Evolutionary conservation across 495 filamentous ascomycete genomes (phyloP), one percentile per base, ranked within the genome.

Genomic region (Patellaria atrata): DNA sequence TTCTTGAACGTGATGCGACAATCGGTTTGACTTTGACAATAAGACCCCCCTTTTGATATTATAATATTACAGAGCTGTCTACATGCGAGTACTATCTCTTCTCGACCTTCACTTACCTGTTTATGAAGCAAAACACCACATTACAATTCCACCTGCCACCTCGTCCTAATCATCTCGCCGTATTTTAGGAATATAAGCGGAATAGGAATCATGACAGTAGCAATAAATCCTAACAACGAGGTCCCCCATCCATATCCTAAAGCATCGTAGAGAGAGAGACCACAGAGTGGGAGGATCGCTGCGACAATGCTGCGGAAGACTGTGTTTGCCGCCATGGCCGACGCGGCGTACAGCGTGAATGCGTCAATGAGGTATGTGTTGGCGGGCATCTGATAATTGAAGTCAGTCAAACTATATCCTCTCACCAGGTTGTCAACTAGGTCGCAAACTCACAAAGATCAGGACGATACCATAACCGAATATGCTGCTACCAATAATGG

Each of bases 381-480:
- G 3, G 48, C 44, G n/a, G 48, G 45, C 48, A 52, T 52, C 44
- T 40, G 21, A 4, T 26, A n/a, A 3, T 13, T 16, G 19, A 15
- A 13, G 24, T 29, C 2, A 16, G 20, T 16, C 16, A 23, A 11
- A 17, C 5, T 13, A n/a, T 1, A 8, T 13, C 19, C 19, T 6
- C 28, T 10, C 2, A 22, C 11, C 2, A 16, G 34, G 20, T 12
- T 9, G 3, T 17, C 8, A 6, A 6, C 14, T 3, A 17, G 2
- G 2, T 10, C 37, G 24, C 18, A 37, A 36, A 32, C 40, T 39
- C 25, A 45, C 22, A 22, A 51, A 57, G 10, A 38, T 49, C 45
- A 48, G 37, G 21, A 57, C 28, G 25, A 55, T 22, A 0, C 50
- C 53, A 19, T 56, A 38, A 6, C 56, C 56, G 24, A 59, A 31